Base-by-base conservation (phyloP, 371 early-diverging fungal species). In the Fennellomyces sp. region DNA sequence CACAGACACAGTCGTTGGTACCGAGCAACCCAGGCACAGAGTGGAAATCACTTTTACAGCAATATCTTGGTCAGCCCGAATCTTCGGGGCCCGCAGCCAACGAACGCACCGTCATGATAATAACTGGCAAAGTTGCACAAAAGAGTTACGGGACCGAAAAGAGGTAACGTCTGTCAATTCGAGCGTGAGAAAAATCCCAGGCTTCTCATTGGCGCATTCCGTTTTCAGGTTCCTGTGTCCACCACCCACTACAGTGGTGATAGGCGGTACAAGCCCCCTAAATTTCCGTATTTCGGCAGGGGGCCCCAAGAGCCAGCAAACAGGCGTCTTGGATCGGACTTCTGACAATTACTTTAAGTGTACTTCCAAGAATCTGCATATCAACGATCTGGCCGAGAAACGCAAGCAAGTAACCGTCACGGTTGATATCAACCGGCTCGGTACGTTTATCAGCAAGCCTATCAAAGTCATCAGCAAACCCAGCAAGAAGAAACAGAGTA, bases 381-480 rank as follows among this genome's bases (percentile, higher is more conserved):
- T 92, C 63, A 88, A 85, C 64, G 90, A 88, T 58, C 84, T 81
- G 3, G 92, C 90, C 56, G 88, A 86, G 58, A 88, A 89, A 69
- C 81, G 86, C 59, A 91, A 88, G 62, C 81, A 75, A 30, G 87
- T 92, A 0, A 73, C 86, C 26, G 85, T 91, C 21, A 67, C 78
- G 33, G 87, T 91, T 42, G 78, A 83, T 17, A 75, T 89, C 55
- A 80, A 80, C 29, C 63, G 79, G 62, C 63, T 88, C 30, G 85
- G 85, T 26, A 81, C 80, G n/a, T 88, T 90, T 70, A 78, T 80
- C 23, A 88, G 88, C 61, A 83, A 81, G 60, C 82, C 86, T 19
- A 87, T 91, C 64, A 89, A 89, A 61, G 90, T 91, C 27, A 91
- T 91, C 58, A 88, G 88, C 70, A 91, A 91, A 68, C 91, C 91